Evolutionary conservation across 345 rosid genomes (phyloP).

Genomic region (Passiflora organensis): DNA sequence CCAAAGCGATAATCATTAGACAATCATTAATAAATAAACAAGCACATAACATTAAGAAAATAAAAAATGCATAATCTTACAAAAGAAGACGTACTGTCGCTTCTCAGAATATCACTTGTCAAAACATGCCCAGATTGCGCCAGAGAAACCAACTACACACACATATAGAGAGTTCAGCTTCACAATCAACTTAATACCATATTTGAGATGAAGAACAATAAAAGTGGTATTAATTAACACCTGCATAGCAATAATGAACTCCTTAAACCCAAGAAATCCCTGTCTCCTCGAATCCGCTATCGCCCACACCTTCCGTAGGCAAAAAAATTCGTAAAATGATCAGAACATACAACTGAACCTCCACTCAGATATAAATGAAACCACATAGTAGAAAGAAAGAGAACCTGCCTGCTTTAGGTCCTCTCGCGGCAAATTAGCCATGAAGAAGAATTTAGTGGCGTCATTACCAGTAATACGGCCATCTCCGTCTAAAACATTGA

Average conservation of each 20-base stretch:
- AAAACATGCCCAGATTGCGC: constrained; percentile 64
- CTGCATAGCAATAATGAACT: constrained; percentile 75
- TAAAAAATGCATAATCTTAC: not conserved
- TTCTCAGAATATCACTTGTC: constrained; percentile 44
- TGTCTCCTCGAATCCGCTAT: constrained; percentile 84
- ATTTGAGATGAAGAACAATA: not conserved
- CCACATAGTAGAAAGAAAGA: not conserved
- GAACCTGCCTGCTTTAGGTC: constrained; percentile 78
- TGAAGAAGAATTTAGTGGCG: constrained; percentile 69
- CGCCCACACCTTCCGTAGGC: constrained; percentile 74
- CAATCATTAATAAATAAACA: not conserved
- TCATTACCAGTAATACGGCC: constrained; percentile 87
- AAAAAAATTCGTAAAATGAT: constrained; percentile 3
- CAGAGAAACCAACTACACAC: constrained; percentile 64
- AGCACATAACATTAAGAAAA: not conserved
- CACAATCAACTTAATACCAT: not conserved
- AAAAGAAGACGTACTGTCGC: constrained; percentile 33
- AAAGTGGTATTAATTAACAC: constrained; percentile 18
- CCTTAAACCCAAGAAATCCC: constrained; percentile 74
- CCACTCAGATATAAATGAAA: too few relatives aligned
- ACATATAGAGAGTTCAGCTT: too few relatives aligned
- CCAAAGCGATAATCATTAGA: too few relatives aligned
- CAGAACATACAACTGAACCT: not conserved
- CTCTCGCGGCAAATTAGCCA: constrained; percentile 72
- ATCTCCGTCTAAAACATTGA: constrained; percentile 69